Evolutionary conservation across 768 basidiomycete species (phyloP).

Genomic region (Xanthoconium purpureum): DNA sequence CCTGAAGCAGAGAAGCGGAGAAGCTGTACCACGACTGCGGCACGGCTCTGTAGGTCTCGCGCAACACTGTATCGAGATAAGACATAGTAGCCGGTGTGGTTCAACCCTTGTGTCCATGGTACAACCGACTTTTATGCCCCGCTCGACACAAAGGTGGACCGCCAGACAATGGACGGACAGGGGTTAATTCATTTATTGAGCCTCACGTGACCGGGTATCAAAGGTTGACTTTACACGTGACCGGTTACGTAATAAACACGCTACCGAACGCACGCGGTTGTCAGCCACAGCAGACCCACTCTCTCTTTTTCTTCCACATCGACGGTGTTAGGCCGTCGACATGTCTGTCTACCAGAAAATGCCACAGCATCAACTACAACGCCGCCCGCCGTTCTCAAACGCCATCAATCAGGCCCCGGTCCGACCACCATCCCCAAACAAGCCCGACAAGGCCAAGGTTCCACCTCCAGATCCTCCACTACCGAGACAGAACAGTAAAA

Average conservation of each 20-base stretch:
- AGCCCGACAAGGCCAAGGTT: slow-evolving; percentile 38
- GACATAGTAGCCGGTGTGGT: no score
- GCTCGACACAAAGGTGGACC: neutral
- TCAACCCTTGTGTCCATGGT: neutral
- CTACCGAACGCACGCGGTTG: slow-evolving; percentile 14
- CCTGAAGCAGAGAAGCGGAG: no score
- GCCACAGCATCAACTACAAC: slow-evolving; percentile 31
- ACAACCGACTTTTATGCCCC: neutral
- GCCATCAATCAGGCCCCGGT: slow-evolving; percentile 36
- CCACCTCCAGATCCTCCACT: slow-evolving; percentile 59
- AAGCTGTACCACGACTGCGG: no score
- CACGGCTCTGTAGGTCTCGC: no score
- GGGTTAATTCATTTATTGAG: slow-evolving; percentile 13
- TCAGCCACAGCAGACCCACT: slow-evolving; percentile 12
- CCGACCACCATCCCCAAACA: slow-evolving; percentile 34
- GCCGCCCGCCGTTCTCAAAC: slow-evolving; percentile 44
- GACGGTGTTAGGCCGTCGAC: slow-evolving; percentile 47
- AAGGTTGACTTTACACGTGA: slow-evolving; percentile 31
- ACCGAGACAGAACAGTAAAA: slow-evolving; percentile 79
- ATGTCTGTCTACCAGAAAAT: slow-evolving; percentile 37
- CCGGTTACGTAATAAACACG: slow-evolving; percentile 31
- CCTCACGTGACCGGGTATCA: slow-evolving; percentile 20
- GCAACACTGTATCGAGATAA: no score
- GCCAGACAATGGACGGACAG: neutral
- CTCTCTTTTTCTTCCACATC: slow-evolving; percentile 3